phyloP scores from a whole-genome alignment of 2,329 filamentous ascomycete genomes.

The Helminthosporium solani region DNA sequence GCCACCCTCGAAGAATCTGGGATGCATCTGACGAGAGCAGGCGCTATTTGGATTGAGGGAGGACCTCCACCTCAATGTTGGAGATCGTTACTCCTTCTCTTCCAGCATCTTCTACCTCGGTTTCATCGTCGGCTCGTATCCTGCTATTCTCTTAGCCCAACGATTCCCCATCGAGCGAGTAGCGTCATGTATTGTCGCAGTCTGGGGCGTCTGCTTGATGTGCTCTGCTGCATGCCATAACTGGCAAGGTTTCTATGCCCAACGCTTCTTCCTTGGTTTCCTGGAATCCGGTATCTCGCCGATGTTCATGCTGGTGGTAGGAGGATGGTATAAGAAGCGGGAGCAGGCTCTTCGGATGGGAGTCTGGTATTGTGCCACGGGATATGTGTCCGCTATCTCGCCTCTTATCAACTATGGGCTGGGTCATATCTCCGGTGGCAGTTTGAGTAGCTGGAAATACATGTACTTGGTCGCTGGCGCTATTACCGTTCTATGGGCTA shows the following conservation, averaged over 20 bases:
- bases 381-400: conserved; percentile 30
- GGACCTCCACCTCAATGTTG: conserved; percentile 36
- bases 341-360: conserved; percentile 65
- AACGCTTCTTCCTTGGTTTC: conserved; percentile 55
- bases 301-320: conserved; percentile 56
- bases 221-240: conserved; percentile 51
- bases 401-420: conserved; percentile 36
- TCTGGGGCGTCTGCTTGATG: conserved; percentile 53
- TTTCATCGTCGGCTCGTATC: conserved; percentile 53
- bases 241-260: conserved; percentile 52
- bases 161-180: conserved; percentile 51
- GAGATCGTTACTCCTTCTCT: conserved; percentile 50
- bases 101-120: conserved; percentile 48
- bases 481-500: conserved; percentile 27
- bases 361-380: conserved; percentile 63
- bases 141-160: conserved; percentile 47
- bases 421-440: conserved; percentile 27
- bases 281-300: conserved; percentile 58
- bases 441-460: conserved; percentile 29
- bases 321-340: conserved; percentile 55
- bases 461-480: conserved; percentile 36
- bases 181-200: conserved; percentile 41
- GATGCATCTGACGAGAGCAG: conserved; percentile 14
- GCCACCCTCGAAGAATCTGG: background rate
- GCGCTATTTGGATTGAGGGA: conserved; percentile 29